phyloP scores from a whole-genome alignment of 768 basidiomycete species.

The Trametes sanguinea region DNA sequence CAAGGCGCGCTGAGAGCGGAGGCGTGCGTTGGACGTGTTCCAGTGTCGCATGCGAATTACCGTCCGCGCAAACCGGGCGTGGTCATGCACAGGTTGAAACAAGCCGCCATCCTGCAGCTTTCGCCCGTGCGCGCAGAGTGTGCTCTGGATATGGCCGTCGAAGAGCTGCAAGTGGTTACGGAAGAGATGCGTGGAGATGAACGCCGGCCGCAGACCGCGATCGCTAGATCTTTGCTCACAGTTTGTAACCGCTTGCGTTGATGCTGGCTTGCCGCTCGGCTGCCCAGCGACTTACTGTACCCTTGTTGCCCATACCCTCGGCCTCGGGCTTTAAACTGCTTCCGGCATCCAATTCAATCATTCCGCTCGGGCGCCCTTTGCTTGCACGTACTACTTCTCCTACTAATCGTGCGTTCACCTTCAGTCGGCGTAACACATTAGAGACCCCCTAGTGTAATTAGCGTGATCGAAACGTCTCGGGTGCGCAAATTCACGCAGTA shows the following conservation, averaged over 20 bases:
- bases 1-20: neutral
- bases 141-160: neutral
- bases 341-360: neutral
- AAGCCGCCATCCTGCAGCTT: neutral
- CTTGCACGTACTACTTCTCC: neutral
- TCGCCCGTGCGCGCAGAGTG: too few species aligned
- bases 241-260: neutral
- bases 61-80: constrained; percentile 1
- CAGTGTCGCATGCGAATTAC: neutral
- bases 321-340: neutral
- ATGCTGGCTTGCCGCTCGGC: constrained; percentile 8
- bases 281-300: neutral
- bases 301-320: neutral
- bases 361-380: neutral
- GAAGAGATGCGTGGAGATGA: neutral
- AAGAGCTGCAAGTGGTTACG: neutral
- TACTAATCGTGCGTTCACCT: too few species aligned
- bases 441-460: too few species aligned
- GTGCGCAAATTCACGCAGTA: too few species aligned
- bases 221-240: constrained; percentile 7
- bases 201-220: constrained; percentile 3
- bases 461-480: too few species aligned
- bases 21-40: neutral
- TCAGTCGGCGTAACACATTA: too few species aligned
- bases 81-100: neutral